Conservation (phyloP, 2,329 filamentous ascomycete species). For the Volutella citrinella region DNA sequence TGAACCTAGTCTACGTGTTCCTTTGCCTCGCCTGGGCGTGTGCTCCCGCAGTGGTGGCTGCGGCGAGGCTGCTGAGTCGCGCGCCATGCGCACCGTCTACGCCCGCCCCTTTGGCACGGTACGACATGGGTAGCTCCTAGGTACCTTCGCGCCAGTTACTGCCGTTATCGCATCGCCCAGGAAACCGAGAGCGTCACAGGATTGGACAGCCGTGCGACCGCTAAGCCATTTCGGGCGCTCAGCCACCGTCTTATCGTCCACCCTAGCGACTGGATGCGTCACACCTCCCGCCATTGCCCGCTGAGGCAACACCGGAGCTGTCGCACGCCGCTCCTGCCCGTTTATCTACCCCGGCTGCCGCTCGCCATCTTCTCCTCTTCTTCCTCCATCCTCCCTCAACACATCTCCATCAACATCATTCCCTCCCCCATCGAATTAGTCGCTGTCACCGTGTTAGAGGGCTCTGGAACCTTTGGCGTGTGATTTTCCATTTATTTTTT, state of each 20-base stretch:
- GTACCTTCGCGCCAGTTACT: constrained; percentile 19
- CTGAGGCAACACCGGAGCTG: constrained; percentile 33
- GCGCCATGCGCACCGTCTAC: constrained; percentile 13
- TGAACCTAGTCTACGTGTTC: no score
- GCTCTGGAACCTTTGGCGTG: constrained; percentile 22
- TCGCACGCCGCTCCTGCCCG: constrained; percentile 23
- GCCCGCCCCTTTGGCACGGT: constrained; percentile 11
- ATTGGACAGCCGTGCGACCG: constrained; percentile 16
- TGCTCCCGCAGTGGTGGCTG: constrained; percentile 13
- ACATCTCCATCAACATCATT: constrained; percentile 24
- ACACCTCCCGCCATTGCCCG: constrained; percentile 26
- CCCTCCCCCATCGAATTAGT: constrained; percentile 17
- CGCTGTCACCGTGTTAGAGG: constrained; percentile 20
- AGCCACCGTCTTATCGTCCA: constrained; percentile 30
- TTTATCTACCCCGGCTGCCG: constrained; percentile 30
- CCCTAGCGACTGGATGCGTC: constrained; percentile 33
- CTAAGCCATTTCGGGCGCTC: constrained; percentile 21
- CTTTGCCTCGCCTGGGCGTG: no score
- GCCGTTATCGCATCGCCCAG: constrained; percentile 34
- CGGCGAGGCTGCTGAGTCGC: constrained; percentile 13
- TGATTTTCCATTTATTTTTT: constrained; percentile 26
- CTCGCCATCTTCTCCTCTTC: constrained; percentile 26
- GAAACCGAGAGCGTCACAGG: constrained; percentile 24
- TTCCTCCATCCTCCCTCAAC: constrained; percentile 24
- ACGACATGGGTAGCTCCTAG: constrained; percentile 22